Conservation (phyloP, 2,329 filamentous ascomycete genomes). For the Chrysoporthe deuterocubensis region DNA sequence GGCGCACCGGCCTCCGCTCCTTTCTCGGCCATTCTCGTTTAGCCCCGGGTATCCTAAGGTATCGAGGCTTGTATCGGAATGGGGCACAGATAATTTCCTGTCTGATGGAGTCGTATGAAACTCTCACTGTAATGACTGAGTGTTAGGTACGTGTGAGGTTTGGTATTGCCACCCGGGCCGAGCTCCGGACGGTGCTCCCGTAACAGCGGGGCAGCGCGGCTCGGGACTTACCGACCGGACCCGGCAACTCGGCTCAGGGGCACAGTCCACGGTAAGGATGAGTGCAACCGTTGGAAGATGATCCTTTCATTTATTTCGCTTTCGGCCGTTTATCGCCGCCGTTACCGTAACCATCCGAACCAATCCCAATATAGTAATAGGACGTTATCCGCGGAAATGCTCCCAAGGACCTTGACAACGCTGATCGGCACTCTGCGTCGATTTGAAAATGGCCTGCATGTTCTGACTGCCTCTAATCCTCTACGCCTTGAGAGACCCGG, state of each 20-base stretch:
- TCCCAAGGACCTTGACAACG: too few species aligned
- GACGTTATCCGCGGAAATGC: too few species aligned
- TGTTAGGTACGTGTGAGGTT: neutral
- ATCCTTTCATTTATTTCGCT: too few species aligned
- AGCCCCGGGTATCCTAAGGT: neutral
- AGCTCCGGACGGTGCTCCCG: constrained; percentile 3
- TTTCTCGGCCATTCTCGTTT: constrained; percentile 31
- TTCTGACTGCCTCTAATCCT: neutral
- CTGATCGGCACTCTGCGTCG: neutral
- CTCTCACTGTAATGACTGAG: neutral
- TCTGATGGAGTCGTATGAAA: neutral
- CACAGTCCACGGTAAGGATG: neutral
- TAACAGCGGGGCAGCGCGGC: neutral
- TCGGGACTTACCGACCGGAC: neutral
- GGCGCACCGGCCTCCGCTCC: constrained; percentile 29
- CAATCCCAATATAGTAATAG: too few species aligned
- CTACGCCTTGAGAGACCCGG: neutral
- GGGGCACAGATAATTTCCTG: neutral
- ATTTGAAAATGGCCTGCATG: neutral
- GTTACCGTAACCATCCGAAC: too few species aligned
- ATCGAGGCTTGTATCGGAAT: neutral
- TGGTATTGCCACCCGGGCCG: constrained; percentile 4
- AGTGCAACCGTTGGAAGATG: neutral
- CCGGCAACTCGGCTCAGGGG: neutral
- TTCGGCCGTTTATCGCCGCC: too few species aligned